A percentile compares a stretch with the other conserved stretches of the same genome.
Evolutionary conservation across 2,329 filamentous ascomycete species (phyloP).

Genomic region (Penicillium rolfsii): DNA sequence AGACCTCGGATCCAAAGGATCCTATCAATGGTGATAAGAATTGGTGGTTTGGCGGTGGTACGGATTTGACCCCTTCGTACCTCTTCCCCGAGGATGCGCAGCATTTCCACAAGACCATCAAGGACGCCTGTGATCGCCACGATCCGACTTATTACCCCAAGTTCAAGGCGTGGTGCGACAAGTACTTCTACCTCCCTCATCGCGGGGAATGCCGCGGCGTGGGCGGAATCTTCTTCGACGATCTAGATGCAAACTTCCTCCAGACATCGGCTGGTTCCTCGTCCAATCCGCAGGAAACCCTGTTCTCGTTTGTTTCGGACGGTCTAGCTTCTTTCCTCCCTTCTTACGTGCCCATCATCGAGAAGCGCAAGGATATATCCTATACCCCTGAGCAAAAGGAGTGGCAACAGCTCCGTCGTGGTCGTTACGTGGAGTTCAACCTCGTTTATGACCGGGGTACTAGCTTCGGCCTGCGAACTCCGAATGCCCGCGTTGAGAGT

Average conservation of each 20-base stretch:
- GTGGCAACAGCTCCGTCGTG: conserved; percentile 93
- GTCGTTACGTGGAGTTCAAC: conserved; percentile 99
- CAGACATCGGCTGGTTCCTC: conserved; percentile 49
- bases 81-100: conserved; percentile 96
- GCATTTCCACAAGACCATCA: conserved; percentile 93
- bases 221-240: conserved; percentile 98
- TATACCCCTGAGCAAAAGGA: conserved; percentile 84
- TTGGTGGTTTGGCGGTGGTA: conserved; percentile 98
- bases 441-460: conserved; percentile 95
- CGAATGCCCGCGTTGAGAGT: conserved; percentile 88
- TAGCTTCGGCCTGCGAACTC: conserved; percentile 89
- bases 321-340: conserved; percentile 86
- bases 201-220: conserved; percentile 82
- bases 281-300: conserved; percentile 83
- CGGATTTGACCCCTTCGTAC: conserved; percentile 89
- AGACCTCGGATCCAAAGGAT: conserved; percentile 85
- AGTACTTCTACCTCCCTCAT: conserved; percentile 96
- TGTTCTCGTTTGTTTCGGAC: conserved; percentile 87
- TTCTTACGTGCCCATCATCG: conserved; percentile 85
- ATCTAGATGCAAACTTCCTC: conserved; percentile 69
- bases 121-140: conserved; percentile 89
- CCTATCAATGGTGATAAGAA: conserved; percentile 65
- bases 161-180: conserved; percentile 98
- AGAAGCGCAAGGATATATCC: conserved; percentile 87
- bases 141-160: conserved; percentile 88